phyloP scores from a whole-genome alignment of 176 grass and related monocot genomes.

The Chrysopogon serrulatus region DNA sequence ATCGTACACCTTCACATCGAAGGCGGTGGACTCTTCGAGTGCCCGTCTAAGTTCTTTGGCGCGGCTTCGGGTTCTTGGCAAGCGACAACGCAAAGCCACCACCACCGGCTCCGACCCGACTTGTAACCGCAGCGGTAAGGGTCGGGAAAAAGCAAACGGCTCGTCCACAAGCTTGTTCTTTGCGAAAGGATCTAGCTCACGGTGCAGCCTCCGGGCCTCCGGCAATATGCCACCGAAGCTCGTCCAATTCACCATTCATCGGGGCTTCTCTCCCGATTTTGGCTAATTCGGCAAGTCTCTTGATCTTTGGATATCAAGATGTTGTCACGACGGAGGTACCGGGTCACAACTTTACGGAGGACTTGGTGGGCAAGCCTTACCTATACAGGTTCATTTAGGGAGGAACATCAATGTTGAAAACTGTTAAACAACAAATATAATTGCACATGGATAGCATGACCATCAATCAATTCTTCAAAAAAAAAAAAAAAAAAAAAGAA shows the following conservation, averaged over 20 bases:
- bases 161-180: conserved; percentile 73
- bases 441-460: no score
- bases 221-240: conserved; percentile 73
- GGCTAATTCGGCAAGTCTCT: conserved; percentile 61
- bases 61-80: conserved; percentile 27
- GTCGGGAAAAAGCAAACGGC: conserved; percentile 60
- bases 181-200: conserved; percentile 82
- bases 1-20: no score
- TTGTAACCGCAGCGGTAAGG: conserved; percentile 89
- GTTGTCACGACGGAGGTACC: conserved; percentile 68
- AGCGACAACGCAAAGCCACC: conserved; percentile 77
- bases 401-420: no score
- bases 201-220: conserved; percentile 77
- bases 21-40: conserved; percentile 34
- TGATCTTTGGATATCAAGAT: conserved; percentile 81
- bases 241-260: conserved; percentile 68
- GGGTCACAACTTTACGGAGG: conserved; percentile 69
- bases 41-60: conserved; percentile 35
- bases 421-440: no score
- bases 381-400: conserved; percentile 17
- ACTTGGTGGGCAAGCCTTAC: conserved; percentile 80
- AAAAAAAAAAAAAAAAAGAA: no score
- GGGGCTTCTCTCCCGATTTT: conserved; percentile 68
- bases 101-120: conserved; percentile 75
- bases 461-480: no score